These are phyloP conservation scores for Syncephalastrum monosporum DNA, from an alignment of 371 early-diverging fungal species.

Conservation along the genomic window DNA sequence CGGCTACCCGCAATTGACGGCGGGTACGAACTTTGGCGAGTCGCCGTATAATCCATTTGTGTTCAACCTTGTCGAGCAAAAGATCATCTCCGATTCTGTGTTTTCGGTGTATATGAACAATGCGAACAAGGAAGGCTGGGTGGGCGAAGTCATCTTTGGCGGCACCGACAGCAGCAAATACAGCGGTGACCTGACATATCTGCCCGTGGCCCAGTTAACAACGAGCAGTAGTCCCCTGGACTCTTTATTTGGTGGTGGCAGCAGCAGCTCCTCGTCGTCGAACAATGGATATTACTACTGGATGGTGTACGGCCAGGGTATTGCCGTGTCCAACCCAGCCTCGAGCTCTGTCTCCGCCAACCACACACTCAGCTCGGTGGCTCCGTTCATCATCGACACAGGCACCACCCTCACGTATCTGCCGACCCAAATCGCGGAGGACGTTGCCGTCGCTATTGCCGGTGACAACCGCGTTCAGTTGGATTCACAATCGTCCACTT, in stretches of 20 bases:
- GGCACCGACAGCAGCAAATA: slow-evolving; percentile 55
- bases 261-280: background rate
- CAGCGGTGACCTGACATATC: slow-evolving; percentile 50
- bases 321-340: slow-evolving; percentile 17
- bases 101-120: slow-evolving; percentile 43
- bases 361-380: slow-evolving; percentile 9
- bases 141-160: slow-evolving; percentile 62
- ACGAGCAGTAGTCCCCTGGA: slow-evolving; percentile 10
- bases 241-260: slow-evolving; percentile 4
- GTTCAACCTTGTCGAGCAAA: slow-evolving; percentile 35
- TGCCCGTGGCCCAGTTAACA: slow-evolving; percentile 28
- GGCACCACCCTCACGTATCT: slow-evolving; percentile 51
- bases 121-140: slow-evolving; percentile 25
- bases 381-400: slow-evolving; percentile 43
- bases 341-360: background rate
- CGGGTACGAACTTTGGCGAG: slow-evolving; percentile 21
- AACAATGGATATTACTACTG: slow-evolving; percentile 35
- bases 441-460: slow-evolving; percentile 20
- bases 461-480: slow-evolving; percentile 17
- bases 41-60: slow-evolving; percentile 37
- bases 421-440: slow-evolving; percentile 23
- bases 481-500: slow-evolving; percentile 23
- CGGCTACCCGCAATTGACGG: slow-evolving; percentile 40
- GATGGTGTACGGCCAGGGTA: slow-evolving; percentile 46
- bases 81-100: slow-evolving; percentile 30